Base-by-base conservation (phyloP, 768 basidiomycete species). In the Sarcomyxa edulis region DNA sequence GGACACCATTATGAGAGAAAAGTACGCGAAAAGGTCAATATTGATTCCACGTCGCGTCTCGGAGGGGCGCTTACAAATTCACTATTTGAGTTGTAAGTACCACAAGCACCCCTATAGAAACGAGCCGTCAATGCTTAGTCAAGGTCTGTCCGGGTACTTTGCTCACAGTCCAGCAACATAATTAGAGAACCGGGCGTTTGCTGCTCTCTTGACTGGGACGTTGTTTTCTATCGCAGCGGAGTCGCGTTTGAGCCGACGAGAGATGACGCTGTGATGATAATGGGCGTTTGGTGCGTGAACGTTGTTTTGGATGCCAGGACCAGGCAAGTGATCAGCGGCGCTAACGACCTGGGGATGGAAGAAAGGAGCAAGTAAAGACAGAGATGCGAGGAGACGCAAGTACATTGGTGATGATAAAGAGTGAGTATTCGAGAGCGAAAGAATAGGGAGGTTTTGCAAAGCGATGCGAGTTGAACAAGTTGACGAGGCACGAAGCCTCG, bases 91-190 rank as follows among this genome's bases (percentile, higher is more conserved):
- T 62, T 60, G 18, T 41, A 41, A 14, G 44, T 46, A 21, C 64
- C 64, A 42, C 71, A 73, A 4, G 71, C 69, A 33, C 69, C 71
- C 38, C 71, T 72, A 36, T 37, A 46, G 16, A 45, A 14, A 26
- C 14, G 15, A 28, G 35, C 23, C 22, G 12, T 32, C n/a, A n/a
- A 31, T n/a, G 25, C 8, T 3, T 20, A 8, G 20, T 11, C 10
- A 11, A 28, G 24, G 21, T 35, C 10, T 30, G 36, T 40, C 42
- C 43, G 40, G 23, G 28, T 9, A 21, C 5, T 14, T 16, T 9
- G 47, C 58, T 51, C 32, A 61, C 60, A 52, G 37, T 25, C 58
- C 60, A 34, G 56, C 49, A 14, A 43, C 36, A 38, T 53, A 61
- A 35, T 44, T 47, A 5, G 56, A 52, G 41, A 59, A 55, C 10